Evolutionary conservation across 345 rosid species (phyloP).

Genomic region (Salix udensis): DNA sequence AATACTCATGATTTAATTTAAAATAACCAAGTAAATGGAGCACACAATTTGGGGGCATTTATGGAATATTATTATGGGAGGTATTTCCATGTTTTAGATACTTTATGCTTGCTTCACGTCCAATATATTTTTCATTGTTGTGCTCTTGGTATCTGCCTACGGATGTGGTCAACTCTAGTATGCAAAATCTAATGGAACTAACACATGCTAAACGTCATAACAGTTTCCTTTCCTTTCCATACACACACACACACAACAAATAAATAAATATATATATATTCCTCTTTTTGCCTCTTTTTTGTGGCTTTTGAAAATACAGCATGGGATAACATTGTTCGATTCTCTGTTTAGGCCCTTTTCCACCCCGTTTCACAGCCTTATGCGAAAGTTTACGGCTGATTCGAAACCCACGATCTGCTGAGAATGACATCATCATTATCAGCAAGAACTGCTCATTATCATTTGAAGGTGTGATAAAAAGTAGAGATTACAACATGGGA

Average conservation of each 20-base stretch:
- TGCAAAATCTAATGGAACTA: not conserved
- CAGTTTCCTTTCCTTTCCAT: not conserved
- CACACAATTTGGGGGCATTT: too few relatives aligned
- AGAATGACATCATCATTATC: not conserved
- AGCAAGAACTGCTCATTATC: not conserved
- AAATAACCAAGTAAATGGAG: too few relatives aligned
- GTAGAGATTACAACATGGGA: too few relatives aligned
- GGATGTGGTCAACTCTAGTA: not conserved
- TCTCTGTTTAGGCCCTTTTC: not conserved
- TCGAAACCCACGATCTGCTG: not conserved
- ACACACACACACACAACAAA: too few relatives aligned
- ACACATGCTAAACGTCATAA: not conserved
- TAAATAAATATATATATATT: not conserved
- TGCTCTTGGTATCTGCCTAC: not conserved
- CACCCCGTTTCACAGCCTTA: not conserved
- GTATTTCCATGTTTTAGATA: too few relatives aligned
- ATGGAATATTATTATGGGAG: too few relatives aligned
- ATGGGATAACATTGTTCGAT: slow-evolving; percentile 11
- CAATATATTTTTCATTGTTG: not conserved
- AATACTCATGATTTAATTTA: too few relatives aligned
- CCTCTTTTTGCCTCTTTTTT: not conserved
- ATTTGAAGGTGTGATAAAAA: too few relatives aligned
- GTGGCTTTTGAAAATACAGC: not conserved
- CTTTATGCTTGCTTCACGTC: not conserved
- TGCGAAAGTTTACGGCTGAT: not conserved